Conservation (phyloP, 371 early-diverging fungal species). For the Syncephalis plumigaleata region DNA sequence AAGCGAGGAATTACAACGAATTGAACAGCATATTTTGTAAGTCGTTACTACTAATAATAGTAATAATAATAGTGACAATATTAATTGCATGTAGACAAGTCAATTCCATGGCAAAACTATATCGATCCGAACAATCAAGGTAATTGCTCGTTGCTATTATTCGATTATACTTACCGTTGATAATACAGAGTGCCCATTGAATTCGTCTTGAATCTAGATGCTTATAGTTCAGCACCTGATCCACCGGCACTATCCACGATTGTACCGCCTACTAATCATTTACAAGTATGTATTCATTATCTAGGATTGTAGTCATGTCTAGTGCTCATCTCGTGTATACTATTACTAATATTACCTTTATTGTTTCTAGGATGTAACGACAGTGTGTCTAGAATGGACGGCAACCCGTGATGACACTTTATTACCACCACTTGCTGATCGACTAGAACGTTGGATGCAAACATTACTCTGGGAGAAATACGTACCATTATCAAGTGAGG, state of each 20-base stretch:
- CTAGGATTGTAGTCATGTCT: too few species aligned
- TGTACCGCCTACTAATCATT: conserved; percentile 2
- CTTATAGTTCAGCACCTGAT: not conserved
- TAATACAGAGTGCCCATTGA: not conserved
- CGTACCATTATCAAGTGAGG: conserved; percentile 25
- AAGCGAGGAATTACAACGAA: conserved; percentile 17
- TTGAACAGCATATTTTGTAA: conserved; percentile 37
- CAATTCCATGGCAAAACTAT: conserved; percentile 11
- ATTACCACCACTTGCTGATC: conserved; percentile 1
- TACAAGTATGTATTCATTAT: conserved; percentile 13
- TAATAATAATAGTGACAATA: conserved; percentile 6
- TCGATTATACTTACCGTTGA: not conserved
- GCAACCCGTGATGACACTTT: conserved; percentile 7
- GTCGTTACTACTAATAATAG: not conserved
- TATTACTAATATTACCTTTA: not conserved
- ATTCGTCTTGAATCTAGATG: not conserved
- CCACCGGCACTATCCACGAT: not conserved
- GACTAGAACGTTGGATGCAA: conserved; percentile 80
- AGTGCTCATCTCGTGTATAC: not conserved
- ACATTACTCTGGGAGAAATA: conserved; percentile 71
- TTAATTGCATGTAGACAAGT: conserved; percentile 11
- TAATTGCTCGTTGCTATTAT: not conserved
- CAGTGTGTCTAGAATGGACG: conserved; percentile 19
- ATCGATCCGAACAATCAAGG: conserved; percentile 7
- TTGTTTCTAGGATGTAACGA: conserved; percentile 24